Base-by-base conservation (phyloP, 306 rosid species). In the Sophora flavescens region DNA sequence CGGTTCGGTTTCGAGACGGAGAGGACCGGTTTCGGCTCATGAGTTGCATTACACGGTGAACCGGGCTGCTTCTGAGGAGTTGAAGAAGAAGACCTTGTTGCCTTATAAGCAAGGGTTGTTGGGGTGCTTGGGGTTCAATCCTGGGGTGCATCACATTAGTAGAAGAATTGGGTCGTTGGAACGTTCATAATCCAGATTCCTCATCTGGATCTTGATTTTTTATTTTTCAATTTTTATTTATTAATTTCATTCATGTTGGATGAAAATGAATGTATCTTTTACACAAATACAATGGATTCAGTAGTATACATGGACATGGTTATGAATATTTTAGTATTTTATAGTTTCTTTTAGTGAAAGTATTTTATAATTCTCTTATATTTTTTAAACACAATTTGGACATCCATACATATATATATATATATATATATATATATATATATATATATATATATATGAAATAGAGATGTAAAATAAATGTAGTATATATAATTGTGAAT, bases 31-130 rank as follows among this genome's bases (percentile, higher is more conserved):
- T 33, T 94, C 98, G 61, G 89, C 98, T 6, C 98, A 94, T 47
- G 98, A 94, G 26, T 30, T 87, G 81, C 98, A 92, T 72, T 94
- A 94, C 75, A 94, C 89, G 1, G 64, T 76, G 84, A 94, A 94
- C 89, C 88, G 98, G 77, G 97, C 98, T 1, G 97, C 88, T 18
- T 86, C 98, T 35, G 96, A 85, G 79, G 96, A 92, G 84, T 68
- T 92, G 95, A 94, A 79, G 89, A 94, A 74, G 89, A 94, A 90
- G 83, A 94, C 98, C 4, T 54, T 86, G 68, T 83, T 94, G 89
- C 98, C 98, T 6, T 94, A 94, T 71, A 94, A 90, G 56, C 96
- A 90, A 42, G 98, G 97, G 0, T 82, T 92, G 35, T 76, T 90
- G 63, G 98, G 98, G 0, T 94, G 98, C 78, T 59, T 92, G 77